Evolutionary conservation across 2,329 filamentous ascomycete genomes (phyloP).

Genomic region (Furcasterigmium furcatum): DNA sequence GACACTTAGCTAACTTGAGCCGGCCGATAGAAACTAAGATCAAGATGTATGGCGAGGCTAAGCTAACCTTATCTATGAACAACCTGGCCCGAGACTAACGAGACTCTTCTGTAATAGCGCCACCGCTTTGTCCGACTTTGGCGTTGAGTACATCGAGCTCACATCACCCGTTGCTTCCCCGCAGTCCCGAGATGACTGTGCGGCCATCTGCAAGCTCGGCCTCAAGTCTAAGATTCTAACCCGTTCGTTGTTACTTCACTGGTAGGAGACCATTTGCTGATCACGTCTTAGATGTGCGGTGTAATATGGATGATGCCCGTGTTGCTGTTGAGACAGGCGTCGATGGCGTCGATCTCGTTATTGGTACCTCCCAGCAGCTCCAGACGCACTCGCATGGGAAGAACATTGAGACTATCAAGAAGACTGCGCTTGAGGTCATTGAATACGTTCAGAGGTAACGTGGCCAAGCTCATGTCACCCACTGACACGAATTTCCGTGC

Average conservation of each 20-base stretch:
- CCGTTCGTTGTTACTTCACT: slow-evolving; percentile 30
- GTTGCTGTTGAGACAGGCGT: slow-evolving; percentile 73
- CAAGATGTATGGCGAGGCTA: slow-evolving; percentile 66
- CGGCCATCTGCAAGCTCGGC: slow-evolving; percentile 90
- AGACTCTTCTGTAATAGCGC: too few species aligned
- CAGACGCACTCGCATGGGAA: too few species aligned
- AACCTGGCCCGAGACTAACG: too few species aligned
- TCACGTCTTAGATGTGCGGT: slow-evolving; percentile 8
- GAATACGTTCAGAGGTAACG: slow-evolving; percentile 79
- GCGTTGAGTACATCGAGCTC: slow-evolving; percentile 89
- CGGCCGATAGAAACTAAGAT: slow-evolving; percentile 66
- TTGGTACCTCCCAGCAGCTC: slow-evolving; percentile 69
- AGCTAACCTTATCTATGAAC: too few species aligned
- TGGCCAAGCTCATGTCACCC: too few species aligned
- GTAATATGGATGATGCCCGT: slow-evolving; percentile 49
- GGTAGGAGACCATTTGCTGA: background rate
- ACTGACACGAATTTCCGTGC: too few species aligned
- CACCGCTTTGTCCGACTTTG: slow-evolving; percentile 69
- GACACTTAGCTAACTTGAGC: too few species aligned
- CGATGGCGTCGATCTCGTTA: slow-evolving; percentile 76
- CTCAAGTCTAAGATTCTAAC: slow-evolving; percentile 78
- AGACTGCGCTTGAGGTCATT: slow-evolving; percentile 79
- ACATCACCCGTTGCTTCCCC: slow-evolving; percentile 80
- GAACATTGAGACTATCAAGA: slow-evolving; percentile 73
- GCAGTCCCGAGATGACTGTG: slow-evolving; percentile 84